A percentile compares a stretch with the other conserved stretches of the same genome.
These are phyloP conservation scores for Pythium coloratum DNA, from an alignment of 352 stramenopile genomes.

Conservation along the genomic window DNA sequence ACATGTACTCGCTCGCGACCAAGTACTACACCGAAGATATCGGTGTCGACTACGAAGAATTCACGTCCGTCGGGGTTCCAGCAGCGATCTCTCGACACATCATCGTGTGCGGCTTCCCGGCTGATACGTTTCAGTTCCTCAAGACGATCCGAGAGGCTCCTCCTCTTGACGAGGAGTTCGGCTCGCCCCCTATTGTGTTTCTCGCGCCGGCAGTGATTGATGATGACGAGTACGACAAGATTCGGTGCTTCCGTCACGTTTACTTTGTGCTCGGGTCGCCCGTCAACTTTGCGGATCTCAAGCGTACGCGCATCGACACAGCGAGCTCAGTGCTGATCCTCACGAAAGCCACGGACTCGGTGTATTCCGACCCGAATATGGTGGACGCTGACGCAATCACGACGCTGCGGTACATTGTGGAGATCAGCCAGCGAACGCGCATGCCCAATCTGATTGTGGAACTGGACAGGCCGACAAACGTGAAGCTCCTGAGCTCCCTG, in stretches of 20 bases:
- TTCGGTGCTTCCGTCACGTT: slow-evolving; percentile 53
- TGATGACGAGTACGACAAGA: slow-evolving; percentile 57
- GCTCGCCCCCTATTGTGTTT: slow-evolving; percentile 57
- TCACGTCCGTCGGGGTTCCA: slow-evolving; percentile 44
- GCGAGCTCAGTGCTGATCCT: slow-evolving; percentile 68
- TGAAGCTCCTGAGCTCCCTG: slow-evolving; percentile 75
- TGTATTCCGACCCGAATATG: slow-evolving; percentile 80
- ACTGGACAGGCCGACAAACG: slow-evolving; percentile 69
- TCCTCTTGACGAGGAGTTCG: slow-evolving; percentile 35
- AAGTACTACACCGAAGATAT: slow-evolving; percentile 25
- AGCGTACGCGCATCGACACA: slow-evolving; percentile 60
- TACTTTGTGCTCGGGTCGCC: slow-evolving; percentile 74
- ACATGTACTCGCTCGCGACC: slow-evolving; percentile 47
- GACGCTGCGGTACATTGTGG: slow-evolving; percentile 77
- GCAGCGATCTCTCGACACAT: slow-evolving; percentile 50
- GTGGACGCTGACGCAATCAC: slow-evolving; percentile 82
- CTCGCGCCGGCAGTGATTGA: slow-evolving; percentile 46
- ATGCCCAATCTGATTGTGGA: slow-evolving; percentile 80
- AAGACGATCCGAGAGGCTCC: slow-evolving; percentile 68
- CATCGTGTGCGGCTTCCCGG: slow-evolving; percentile 69
- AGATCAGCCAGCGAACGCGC: slow-evolving; percentile 63
- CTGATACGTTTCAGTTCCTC: slow-evolving; percentile 66
- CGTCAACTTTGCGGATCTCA: slow-evolving; percentile 72
- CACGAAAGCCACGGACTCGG: slow-evolving; percentile 42
- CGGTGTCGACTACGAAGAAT: slow-evolving; percentile 49